phyloP scores from a whole-genome alignment of 805 yeast species.

The Lachancea quebecensis region DNA sequence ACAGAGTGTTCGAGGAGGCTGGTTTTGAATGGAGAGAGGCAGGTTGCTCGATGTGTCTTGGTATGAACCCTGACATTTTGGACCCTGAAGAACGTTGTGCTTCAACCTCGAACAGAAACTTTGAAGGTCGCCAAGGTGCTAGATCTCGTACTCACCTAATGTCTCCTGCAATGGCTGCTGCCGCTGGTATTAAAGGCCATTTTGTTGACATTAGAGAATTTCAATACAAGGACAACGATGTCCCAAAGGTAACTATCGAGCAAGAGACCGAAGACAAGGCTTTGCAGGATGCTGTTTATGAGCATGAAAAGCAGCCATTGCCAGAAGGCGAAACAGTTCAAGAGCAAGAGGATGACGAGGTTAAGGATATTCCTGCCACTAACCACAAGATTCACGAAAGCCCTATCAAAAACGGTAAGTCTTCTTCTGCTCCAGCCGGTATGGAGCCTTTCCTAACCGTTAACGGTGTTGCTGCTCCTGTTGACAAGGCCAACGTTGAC shows the following conservation, averaged over 20 bases:
- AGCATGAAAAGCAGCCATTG: slow-evolving; percentile 59
- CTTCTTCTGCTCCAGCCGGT: slow-evolving; percentile 41
- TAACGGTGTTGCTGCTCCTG: slow-evolving; percentile 87
- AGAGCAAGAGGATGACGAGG: slow-evolving; percentile 45
- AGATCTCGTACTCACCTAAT: slow-evolving; percentile 90
- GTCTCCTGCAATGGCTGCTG: slow-evolving; percentile 99
- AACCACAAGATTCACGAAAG: slow-evolving; percentile 37
- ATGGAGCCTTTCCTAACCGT: slow-evolving; percentile 71
- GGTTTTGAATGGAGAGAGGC: slow-evolving; percentile 99
- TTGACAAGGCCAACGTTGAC: slow-evolving; percentile 91
- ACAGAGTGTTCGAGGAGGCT: slow-evolving; percentile 82
- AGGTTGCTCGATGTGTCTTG: slow-evolving; percentile 98
- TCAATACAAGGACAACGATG: slow-evolving; percentile 52
- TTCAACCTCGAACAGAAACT: slow-evolving; percentile 96
- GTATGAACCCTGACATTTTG: slow-evolving; percentile 98
- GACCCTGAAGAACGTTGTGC: slow-evolving; percentile 97
- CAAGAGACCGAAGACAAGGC: slow-evolving; percentile 43
- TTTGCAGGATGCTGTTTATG: slow-evolving; percentile 63
- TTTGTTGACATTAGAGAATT: slow-evolving; percentile 85
- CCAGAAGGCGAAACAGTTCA: slow-evolving; percentile 46
- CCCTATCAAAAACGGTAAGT: slow-evolving; percentile 22
- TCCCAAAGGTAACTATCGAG: slow-evolving; percentile 46
- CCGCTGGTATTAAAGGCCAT: slow-evolving; percentile 90
- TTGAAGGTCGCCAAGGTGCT: slow-evolving; percentile 99
- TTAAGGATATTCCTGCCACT: slow-evolving; percentile 57